phyloP scores from a whole-genome alignment of 2,329 filamentous ascomycete genomes.

The Pseudogymnoascus pannorum region DNA sequence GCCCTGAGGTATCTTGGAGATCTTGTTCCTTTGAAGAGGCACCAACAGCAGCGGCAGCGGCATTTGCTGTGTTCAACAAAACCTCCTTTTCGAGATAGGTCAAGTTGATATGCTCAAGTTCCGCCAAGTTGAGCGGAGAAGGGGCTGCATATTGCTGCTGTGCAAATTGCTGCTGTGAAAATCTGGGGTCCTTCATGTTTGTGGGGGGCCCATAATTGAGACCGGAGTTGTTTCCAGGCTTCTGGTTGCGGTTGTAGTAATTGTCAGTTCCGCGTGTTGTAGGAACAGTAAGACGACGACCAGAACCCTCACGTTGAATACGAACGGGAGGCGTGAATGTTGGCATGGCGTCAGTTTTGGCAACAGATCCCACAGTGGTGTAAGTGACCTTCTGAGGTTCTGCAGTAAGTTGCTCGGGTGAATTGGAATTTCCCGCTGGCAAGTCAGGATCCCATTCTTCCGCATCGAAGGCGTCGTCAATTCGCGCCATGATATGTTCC shows the following conservation, averaged over 20 bases:
- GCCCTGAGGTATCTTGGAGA: background rate
- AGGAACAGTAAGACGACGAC: constrained; percentile 16
- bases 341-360: constrained; percentile 24
- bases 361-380: constrained; percentile 30
- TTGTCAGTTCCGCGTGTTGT: background rate
- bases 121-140: constrained; percentile 15
- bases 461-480: constrained; percentile 25
- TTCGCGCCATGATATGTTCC: constrained; percentile 10
- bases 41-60: background rate
- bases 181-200: background rate
- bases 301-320: constrained; percentile 29
- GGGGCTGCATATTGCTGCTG: constrained; percentile 8
- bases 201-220: background rate
- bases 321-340: constrained; percentile 28
- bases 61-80: background rate
- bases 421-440: constrained; percentile 15
- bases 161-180: background rate
- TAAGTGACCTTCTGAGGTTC: constrained; percentile 27
- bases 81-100: constrained; percentile 10
- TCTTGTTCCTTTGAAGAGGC: background rate
- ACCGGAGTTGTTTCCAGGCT: constrained; percentile 1
- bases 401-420: constrained; percentile 24
- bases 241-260: constrained; percentile 1
- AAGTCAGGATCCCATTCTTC: constrained; percentile 27
- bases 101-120: background rate